Conservation (phyloP, 2,329 filamentous ascomycete genomes). For the Aspergillus melleus region DNA sequence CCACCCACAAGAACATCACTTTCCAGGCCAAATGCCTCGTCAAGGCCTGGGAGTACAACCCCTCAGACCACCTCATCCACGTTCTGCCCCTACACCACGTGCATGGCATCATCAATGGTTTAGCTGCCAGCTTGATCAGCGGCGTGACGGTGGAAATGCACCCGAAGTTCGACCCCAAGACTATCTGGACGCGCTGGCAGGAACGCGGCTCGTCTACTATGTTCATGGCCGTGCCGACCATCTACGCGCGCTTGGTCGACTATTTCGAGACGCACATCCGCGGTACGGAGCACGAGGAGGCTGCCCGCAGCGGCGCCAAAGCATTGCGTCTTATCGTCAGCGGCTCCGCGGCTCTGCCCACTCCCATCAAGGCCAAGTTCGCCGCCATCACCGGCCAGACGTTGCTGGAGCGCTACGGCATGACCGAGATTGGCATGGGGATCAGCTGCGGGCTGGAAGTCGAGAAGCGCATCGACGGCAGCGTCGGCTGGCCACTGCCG, state of each 20-base stretch:
- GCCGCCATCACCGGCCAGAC: slow-evolving; percentile 43
- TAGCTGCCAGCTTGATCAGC: slow-evolving; percentile 48
- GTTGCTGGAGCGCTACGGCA: slow-evolving; percentile 52
- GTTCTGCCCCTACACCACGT: slow-evolving; percentile 54
- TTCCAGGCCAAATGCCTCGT: slow-evolving; percentile 33
- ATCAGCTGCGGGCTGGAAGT: slow-evolving; percentile 47
- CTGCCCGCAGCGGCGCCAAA: slow-evolving; percentile 33
- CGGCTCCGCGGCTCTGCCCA: slow-evolving; percentile 45
- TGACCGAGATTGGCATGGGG: slow-evolving; percentile 53
- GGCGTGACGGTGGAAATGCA: slow-evolving; percentile 52
- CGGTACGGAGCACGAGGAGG: slow-evolving; percentile 33
- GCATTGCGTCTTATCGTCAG: slow-evolving; percentile 42
- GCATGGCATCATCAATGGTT: slow-evolving; percentile 53
- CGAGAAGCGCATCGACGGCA: slow-evolving; percentile 46
- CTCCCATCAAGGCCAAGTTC: slow-evolving; percentile 43
- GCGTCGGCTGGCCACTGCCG: slow-evolving; percentile 50
- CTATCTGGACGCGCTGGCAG: slow-evolving; percentile 51
- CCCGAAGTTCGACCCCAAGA: slow-evolving; percentile 44
- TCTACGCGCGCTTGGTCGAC: slow-evolving; percentile 51
- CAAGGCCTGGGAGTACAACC: slow-evolving; percentile 32
- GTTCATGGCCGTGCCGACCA: slow-evolving; percentile 55
- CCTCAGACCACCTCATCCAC: slow-evolving; percentile 49
- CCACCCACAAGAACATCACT: slow-evolving; percentile 43
- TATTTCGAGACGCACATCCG: slow-evolving; percentile 44
- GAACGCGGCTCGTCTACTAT: slow-evolving; percentile 43